phyloP scores from a whole-genome alignment of 345 rosid species.

The Adansonia digitata region DNA sequence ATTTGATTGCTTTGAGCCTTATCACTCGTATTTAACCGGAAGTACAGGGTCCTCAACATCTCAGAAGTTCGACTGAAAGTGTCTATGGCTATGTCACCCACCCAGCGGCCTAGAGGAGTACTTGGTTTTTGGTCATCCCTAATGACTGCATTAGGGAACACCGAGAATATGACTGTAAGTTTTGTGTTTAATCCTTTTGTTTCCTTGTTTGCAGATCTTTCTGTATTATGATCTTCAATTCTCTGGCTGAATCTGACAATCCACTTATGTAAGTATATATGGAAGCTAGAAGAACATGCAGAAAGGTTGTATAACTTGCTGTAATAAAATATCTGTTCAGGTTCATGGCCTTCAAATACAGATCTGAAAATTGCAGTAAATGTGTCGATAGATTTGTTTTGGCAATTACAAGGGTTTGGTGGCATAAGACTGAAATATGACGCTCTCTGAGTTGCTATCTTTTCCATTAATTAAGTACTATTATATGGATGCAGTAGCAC shows the following conservation, averaged over 20 bases:
- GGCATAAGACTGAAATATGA: neutral
- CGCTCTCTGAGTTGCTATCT: neutral
- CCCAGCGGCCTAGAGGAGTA: conserved; percentile 91
- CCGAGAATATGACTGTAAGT: conserved; percentile 96
- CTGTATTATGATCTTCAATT: neutral
- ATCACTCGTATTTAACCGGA: conserved; percentile 16
- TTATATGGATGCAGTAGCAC: neutral
- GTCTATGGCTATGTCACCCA: conserved; percentile 89
- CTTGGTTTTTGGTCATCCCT: conserved; percentile 98
- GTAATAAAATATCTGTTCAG: neutral
- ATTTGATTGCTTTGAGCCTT: conserved; percentile 6
- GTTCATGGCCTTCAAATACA: neutral
- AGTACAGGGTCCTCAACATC: conserved; percentile 70
- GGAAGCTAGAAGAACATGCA: neutral
- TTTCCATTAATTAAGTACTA: neutral
- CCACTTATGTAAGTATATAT: neutral
- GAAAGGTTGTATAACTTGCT: neutral
- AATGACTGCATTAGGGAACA: conserved; percentile 98
- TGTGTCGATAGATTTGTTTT: neutral
- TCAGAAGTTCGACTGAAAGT: conserved; percentile 91
- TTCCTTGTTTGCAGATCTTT: conserved; percentile 9
- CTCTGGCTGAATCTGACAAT: conserved; percentile 26
- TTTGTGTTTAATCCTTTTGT: neutral
- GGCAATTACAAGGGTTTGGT: neutral
- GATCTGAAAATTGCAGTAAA: neutral